phyloP scores from a whole-genome alignment of 345 rosid species.

The Ailanthus altissimus region DNA sequence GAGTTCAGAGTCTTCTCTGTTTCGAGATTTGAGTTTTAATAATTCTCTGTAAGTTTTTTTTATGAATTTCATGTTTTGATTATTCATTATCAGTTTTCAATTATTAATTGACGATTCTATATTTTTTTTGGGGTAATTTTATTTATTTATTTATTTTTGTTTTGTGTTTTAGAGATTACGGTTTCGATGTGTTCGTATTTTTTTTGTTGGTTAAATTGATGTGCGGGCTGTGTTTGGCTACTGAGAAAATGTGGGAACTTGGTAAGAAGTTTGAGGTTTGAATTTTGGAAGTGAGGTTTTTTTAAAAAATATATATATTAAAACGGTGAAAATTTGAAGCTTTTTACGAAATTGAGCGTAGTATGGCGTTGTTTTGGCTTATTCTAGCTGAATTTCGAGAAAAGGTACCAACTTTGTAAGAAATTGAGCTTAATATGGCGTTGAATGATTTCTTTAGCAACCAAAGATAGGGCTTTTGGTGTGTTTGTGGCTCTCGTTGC shows the following conservation, averaged over 20 bases:
- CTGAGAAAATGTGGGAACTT: conserved; percentile 20
- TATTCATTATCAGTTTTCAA: neutral
- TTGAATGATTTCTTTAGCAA: neutral
- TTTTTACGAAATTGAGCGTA: neutral
- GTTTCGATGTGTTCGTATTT: neutral
- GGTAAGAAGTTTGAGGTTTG: conserved; percentile 12
- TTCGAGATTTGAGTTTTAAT: conserved; percentile 19
- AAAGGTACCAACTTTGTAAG: too few relatives aligned
- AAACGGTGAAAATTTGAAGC: neutral
- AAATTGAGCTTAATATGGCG: neutral
- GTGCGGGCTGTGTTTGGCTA: conserved; percentile 20
- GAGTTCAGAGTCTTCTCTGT: conserved; percentile 1
- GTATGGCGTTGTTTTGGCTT: neutral
- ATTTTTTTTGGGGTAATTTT: conserved; percentile 17
- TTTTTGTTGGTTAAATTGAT: neutral
- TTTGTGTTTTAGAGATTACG: neutral
- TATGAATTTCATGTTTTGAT: too few relatives aligned
- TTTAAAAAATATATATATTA: too few relatives aligned
- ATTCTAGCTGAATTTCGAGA: neutral
- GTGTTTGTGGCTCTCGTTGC: neutral
- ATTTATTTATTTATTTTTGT: neutral
- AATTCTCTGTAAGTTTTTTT: conserved; percentile 16
- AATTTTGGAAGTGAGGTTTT: conserved; percentile 10
- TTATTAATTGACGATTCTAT: neutral
- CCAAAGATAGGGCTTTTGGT: neutral